Conservation (phyloP, 179 eudicot genomes). For the Monotropa hypopitys region DNA sequence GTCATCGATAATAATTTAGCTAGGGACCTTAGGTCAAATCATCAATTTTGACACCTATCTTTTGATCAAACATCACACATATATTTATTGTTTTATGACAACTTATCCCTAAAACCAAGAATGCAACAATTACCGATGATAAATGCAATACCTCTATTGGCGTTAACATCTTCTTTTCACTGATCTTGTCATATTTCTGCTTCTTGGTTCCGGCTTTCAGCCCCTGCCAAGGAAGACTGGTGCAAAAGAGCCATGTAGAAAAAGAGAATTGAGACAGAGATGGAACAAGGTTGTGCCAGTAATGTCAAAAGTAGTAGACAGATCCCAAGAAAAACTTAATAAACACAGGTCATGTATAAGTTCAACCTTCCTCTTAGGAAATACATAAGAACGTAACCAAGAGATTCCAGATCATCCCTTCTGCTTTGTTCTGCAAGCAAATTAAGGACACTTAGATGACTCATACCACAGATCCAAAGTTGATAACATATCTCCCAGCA, state of each 20-base stretch:
- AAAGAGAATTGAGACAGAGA: not conserved
- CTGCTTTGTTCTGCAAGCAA: conserved; percentile 85
- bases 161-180: conserved; percentile 86
- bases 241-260: conserved; percentile 9
- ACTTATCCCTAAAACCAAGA: not conserved
- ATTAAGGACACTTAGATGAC: conserved; percentile 8
- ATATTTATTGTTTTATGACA: not conserved
- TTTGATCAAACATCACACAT: not conserved
- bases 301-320: not conserved
- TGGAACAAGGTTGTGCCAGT: not conserved
- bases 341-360: not conserved
- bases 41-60: not conserved
- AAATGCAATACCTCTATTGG: conserved; percentile 60
- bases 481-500: not conserved
- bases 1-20: not conserved
- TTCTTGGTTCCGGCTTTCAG: conserved; percentile 77
- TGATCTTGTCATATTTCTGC: conserved; percentile 93
- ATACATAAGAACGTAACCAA: conserved; percentile 92
- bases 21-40: not conserved
- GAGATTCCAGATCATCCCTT: conserved; percentile 92
- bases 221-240: conserved; percentile 97
- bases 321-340: not conserved
- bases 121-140: not conserved
- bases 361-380: conserved; percentile 84
- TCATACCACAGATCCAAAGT: not conserved